Evolutionary conservation across 1,284 basidiomycete species (phyloP).

Genomic region (Austropuccinia psidii): DNA sequence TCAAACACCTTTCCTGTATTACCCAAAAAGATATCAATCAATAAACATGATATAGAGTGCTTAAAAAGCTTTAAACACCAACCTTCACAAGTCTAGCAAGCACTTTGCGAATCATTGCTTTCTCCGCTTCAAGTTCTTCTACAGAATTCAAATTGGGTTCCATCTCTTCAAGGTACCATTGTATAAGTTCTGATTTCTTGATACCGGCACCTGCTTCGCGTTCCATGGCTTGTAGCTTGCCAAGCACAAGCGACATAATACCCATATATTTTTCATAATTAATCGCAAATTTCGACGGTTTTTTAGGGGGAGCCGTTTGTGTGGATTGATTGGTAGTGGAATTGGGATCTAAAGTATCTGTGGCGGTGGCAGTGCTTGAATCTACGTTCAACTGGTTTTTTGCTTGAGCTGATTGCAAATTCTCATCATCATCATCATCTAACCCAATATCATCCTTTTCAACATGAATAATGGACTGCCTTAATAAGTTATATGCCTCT

Average conservation of each 20-base stretch:
- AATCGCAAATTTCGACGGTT: slow-evolving; percentile 74
- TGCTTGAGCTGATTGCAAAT: slow-evolving; percentile 44
- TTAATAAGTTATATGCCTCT: slow-evolving; percentile 85
- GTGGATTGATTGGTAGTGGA: slow-evolving; percentile 57
- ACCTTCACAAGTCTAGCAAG: slow-evolving; percentile 84
- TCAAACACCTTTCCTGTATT: slow-evolving; percentile 69
- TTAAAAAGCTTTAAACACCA: slow-evolving; percentile 40
- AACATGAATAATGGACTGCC: slow-evolving; percentile 97
- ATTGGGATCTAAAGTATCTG: slow-evolving; percentile 57
- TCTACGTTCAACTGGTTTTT: slow-evolving; percentile 49
- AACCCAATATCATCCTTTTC: slow-evolving; percentile 98
- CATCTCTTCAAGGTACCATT: slow-evolving; percentile 89
- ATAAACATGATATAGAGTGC: neutral
- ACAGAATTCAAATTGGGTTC: slow-evolving; percentile 75
- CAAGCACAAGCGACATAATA: slow-evolving; percentile 76
- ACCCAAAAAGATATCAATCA: neutral
- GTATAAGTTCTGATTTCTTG: slow-evolving; percentile 79
- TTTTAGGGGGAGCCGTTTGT: slow-evolving; percentile 43
- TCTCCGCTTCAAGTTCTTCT: slow-evolving; percentile 86
- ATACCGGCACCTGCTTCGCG: slow-evolving; percentile 66
- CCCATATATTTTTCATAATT: slow-evolving; percentile 90
- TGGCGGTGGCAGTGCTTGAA: slow-evolving; percentile 54
- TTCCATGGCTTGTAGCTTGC: slow-evolving; percentile 73
- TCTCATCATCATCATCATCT: slow-evolving; percentile 70
- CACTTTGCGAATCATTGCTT: slow-evolving; percentile 80